Evolutionary conservation across 805 yeast species (phyloP).

Genomic region (Yarrowia hollandica): DNA sequence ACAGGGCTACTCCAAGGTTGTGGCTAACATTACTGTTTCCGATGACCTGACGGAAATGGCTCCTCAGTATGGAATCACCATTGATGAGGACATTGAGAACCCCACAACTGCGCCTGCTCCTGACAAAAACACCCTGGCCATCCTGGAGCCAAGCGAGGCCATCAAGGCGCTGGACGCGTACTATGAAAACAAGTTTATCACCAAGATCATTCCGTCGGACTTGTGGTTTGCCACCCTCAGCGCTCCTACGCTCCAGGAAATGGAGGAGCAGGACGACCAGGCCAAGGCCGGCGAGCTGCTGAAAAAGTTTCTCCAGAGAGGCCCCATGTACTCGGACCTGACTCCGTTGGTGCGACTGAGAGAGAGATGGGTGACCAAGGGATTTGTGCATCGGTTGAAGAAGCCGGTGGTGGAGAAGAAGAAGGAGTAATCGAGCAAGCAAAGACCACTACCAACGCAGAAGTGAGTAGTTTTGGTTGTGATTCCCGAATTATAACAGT

Average conservation of each 20-base stretch:
- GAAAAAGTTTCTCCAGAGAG: conserved; percentile 5
- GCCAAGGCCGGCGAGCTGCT: neutral
- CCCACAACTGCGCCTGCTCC: conserved; percentile 11
- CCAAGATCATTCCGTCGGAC: conserved; percentile 17
- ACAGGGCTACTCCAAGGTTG: neutral
- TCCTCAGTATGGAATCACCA: conserved; percentile 19
- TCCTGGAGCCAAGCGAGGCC: conserved; percentile 11
- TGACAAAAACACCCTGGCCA: neutral
- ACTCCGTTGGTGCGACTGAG: conserved; percentile 21
- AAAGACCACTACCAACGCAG: no score
- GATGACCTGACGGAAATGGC: conserved; percentile 28
- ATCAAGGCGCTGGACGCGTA: conserved; percentile 10
- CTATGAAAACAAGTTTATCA: conserved; percentile 11
- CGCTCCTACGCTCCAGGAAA: conserved; percentile 19
- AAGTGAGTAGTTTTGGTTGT: neutral
- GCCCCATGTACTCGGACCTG: conserved; percentile 12
- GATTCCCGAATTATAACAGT: no score
- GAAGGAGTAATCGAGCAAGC: neutral
- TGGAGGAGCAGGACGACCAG: conserved; percentile 22
- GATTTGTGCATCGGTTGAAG: neutral
- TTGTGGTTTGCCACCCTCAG: conserved; percentile 21
- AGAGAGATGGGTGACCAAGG: conserved; percentile 27
- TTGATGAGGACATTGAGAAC: neutral
- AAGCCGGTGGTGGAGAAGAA: neutral
- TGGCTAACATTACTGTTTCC: conserved; percentile 1